Conservation (phyloP, 2,329 filamentous ascomycete genomes). For the Cladophialophora immunda region DNA sequence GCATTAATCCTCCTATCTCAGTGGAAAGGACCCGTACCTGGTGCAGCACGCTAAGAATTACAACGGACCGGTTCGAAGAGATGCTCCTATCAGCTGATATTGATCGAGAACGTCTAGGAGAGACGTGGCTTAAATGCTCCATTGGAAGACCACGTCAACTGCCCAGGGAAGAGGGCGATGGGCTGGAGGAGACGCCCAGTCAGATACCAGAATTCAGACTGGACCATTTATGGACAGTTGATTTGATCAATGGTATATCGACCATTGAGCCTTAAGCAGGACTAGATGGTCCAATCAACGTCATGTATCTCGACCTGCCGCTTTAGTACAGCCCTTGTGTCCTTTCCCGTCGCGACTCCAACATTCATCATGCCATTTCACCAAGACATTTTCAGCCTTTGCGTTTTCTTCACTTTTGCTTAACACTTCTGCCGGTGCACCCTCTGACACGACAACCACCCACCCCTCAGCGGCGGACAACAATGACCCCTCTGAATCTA, state of each 20-base stretch:
- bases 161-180: background rate
- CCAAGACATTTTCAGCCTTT: background rate
- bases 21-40: background rate
- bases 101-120: background rate
- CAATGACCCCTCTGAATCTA: too few relatives aligned
- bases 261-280: background rate
- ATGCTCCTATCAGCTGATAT: background rate
- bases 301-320: background rate
- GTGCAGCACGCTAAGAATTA: background rate
- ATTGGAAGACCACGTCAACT: background rate
- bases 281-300: background rate
- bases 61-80: background rate
- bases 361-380: background rate
- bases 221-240: background rate
- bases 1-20: background rate
- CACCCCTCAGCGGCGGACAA: too few relatives aligned
- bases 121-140: background rate
- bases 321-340: background rate
- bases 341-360: too few relatives aligned
- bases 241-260: constrained; percentile 1
- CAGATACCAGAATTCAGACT: background rate
- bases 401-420: background rate
- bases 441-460: too few relatives aligned
- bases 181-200: background rate
- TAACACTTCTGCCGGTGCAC: too few relatives aligned